These are phyloP conservation scores for Zygoascus flipseniorum DNA, from an alignment of 805 yeast genomes.

Conservation along the genomic window DNA sequence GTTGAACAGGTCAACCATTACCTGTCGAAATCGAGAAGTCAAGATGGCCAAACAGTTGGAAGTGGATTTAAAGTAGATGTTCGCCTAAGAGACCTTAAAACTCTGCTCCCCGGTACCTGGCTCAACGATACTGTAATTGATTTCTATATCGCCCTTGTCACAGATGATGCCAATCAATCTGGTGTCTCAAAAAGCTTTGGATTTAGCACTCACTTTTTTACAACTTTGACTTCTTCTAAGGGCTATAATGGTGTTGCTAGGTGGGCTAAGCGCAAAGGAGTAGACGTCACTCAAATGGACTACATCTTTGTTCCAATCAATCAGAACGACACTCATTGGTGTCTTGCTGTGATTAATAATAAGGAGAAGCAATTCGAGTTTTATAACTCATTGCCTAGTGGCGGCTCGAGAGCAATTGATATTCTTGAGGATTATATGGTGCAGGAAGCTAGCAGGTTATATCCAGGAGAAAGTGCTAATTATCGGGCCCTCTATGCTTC, in stretches of 20 bases:
- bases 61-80: conserved; percentile 43
- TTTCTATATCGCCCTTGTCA: conserved; percentile 54
- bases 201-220: conserved; percentile 84
- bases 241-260: conserved; percentile 78
- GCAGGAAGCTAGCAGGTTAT: conserved; percentile 54
- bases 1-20: not conserved
- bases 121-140: conserved; percentile 88
- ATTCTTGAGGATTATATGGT: conserved; percentile 53
- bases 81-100: conserved; percentile 54
- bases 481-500: conserved; percentile 27
- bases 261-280: conserved; percentile 76
- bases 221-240: conserved; percentile 49
- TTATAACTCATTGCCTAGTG: conserved; percentile 61
- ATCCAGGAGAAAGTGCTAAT: conserved; percentile 29
- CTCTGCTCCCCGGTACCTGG: conserved; percentile 70
- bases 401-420: conserved; percentile 36
- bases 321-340: conserved; percentile 82
- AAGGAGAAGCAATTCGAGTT: conserved; percentile 49
- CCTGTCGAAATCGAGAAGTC: not conserved
- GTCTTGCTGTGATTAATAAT: conserved; percentile 70
- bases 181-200: conserved; percentile 40
- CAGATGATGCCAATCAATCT: conserved; percentile 34
- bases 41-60: not conserved
- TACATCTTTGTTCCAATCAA: conserved; percentile 81
- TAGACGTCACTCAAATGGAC: conserved; percentile 54